Evolutionary conservation across 2,329 filamentous ascomycete species (phyloP).

Genomic region (Nigrograna mackinnonii): DNA sequence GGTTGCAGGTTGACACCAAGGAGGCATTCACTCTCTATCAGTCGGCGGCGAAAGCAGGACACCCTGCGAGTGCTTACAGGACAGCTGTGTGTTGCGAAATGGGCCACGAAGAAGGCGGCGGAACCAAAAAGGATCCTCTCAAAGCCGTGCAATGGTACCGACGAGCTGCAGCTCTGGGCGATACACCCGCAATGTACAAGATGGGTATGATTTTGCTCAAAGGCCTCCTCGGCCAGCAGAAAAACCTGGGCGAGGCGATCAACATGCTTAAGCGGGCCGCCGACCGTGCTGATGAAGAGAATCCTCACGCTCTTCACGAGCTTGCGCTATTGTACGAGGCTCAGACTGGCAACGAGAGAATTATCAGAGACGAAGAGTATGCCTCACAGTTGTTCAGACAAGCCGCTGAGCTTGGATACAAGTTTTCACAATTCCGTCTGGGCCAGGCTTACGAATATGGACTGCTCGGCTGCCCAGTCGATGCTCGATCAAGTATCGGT

Average conservation of each 20-base stretch:
- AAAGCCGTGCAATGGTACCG: constrained; percentile 99
- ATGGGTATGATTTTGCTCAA: constrained; percentile 95
- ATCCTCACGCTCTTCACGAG: constrained; percentile 94
- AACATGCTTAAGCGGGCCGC: constrained; percentile 93
- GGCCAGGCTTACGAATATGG: constrained; percentile 92
- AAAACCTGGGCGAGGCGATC: constrained; percentile 82
- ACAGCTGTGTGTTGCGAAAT: constrained; percentile 98
- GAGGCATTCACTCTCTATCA: constrained; percentile 95
- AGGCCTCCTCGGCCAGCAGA: constrained; percentile 84
- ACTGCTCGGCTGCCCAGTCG: constrained; percentile 77
- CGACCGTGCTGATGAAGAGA: constrained; percentile 83
- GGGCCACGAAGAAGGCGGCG: constrained; percentile 90
- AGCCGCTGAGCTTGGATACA: constrained; percentile 88
- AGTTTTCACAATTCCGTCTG: constrained; percentile 89
- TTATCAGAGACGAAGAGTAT: constrained; percentile 81
- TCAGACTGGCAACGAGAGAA: constrained; percentile 63
- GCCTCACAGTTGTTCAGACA: constrained; percentile 81
- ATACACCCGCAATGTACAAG: constrained; percentile 97
- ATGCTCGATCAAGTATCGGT: constrained; percentile 81
- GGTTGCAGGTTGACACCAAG: constrained; percentile 79
- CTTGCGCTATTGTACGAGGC: constrained; percentile 69
- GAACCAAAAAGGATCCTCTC: constrained; percentile 84
- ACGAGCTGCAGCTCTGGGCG: constrained; percentile 84
- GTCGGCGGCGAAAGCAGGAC: constrained; percentile 86
- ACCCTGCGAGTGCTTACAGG: constrained; percentile 85